Evolutionary conservation across 1,284 basidiomycete genomes (phyloP).

Genomic region (Veloporphyrellus conicus): DNA sequence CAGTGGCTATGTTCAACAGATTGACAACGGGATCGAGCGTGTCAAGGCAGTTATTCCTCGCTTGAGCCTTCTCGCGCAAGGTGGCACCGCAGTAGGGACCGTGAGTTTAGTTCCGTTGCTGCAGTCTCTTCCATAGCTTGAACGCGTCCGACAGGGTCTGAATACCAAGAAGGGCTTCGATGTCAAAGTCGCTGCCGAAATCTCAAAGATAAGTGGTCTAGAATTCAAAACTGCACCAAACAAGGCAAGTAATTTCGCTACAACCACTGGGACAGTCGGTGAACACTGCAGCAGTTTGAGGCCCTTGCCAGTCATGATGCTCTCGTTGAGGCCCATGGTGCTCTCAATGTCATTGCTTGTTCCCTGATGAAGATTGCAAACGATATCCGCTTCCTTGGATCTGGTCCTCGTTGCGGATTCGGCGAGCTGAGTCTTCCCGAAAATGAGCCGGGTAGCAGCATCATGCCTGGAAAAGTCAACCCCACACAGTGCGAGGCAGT

Average conservation of each 20-base stretch:
- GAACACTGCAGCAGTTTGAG: constrained; percentile 67
- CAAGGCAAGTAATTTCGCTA: constrained; percentile 59
- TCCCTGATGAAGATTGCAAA: constrained; percentile 99
- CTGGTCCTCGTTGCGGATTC: constrained; percentile 95
- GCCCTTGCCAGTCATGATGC: constrained; percentile 97
- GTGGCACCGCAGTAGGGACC: constrained; percentile 97
- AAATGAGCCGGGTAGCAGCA: constrained; percentile 98
- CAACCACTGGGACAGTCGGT: neutral
- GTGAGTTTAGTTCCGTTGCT: constrained; percentile 43
- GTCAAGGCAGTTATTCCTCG: constrained; percentile 83
- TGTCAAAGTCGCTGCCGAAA: constrained; percentile 88
- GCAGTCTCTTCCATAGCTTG: neutral
- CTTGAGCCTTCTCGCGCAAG: constrained; percentile 89
- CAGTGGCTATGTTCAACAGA: constrained; percentile 95
- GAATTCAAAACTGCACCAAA: constrained; percentile 96
- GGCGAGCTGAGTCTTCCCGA: constrained; percentile 94
- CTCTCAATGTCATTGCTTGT: constrained; percentile 90
- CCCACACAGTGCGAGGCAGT: constrained; percentile 99
- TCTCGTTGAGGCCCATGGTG: constrained; percentile 94
- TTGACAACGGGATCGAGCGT: constrained; percentile 87
- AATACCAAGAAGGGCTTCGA: constrained; percentile 98
- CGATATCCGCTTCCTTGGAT: constrained; percentile 96
- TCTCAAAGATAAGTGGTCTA: constrained; percentile 87
- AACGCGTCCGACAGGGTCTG: constrained; percentile 62
- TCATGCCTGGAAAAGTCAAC: constrained; percentile 99